Conservation (phyloP, 805 yeast genomes). For the Saitoella complicata region DNA sequence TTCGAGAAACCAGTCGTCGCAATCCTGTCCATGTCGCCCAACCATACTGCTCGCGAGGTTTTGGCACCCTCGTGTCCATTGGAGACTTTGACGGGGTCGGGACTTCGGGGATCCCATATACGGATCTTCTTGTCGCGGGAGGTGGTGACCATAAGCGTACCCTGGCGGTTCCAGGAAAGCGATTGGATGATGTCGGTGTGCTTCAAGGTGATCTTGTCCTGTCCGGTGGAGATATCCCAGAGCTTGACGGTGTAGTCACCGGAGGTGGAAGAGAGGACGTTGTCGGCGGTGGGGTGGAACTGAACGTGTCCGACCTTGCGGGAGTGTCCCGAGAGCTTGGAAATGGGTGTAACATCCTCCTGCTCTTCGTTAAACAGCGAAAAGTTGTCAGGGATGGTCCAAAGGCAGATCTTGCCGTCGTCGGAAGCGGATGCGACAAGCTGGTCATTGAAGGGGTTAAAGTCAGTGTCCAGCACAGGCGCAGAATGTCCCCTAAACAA, state of each 20-base stretch:
- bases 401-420: constrained; percentile 65
- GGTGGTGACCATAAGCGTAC: constrained; percentile 71
- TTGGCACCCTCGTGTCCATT: constrained; percentile 88
- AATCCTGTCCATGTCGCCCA: constrained; percentile 70
- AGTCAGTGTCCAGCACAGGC: constrained; percentile 86
- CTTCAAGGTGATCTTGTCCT: constrained; percentile 51
- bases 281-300: constrained; percentile 76
- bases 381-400: constrained; percentile 77
- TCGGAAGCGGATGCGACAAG: constrained; percentile 67
- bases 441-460: constrained; percentile 74
- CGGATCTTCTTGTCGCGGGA: constrained; percentile 81
- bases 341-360: constrained; percentile 56
- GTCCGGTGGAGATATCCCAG: constrained; percentile 73
- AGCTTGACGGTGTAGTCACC: constrained; percentile 80
- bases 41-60: constrained; percentile 74
- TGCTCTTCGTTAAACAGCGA: constrained; percentile 40
- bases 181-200: constrained; percentile 90
- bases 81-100: constrained; percentile 64
- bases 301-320: constrained; percentile 84
- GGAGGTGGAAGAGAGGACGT: constrained; percentile 79
- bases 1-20: constrained; percentile 91
- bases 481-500: constrained; percentile 93
- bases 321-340: constrained; percentile 65
- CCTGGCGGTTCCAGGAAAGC: constrained; percentile 79
- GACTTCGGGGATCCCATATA: constrained; percentile 77